A percentile compares a stretch with the other conserved stretches of the same genome.
phyloP scores from a whole-genome alignment of 2,329 filamentous ascomycete species.

The Corniculantispora saksenae region DNA sequence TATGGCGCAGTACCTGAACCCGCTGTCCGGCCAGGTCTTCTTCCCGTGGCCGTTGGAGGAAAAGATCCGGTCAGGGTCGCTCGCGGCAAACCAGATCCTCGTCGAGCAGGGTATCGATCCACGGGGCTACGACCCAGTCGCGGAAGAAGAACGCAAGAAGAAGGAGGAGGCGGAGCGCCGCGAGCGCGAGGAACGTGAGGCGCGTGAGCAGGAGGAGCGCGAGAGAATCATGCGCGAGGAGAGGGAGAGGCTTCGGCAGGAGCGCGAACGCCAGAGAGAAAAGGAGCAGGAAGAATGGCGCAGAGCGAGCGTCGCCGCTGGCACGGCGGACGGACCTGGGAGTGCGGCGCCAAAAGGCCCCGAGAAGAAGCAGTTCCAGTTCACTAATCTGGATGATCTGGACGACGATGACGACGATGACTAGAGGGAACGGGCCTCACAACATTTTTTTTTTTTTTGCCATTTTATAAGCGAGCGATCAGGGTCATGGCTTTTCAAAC shows the following conservation, averaged over 20 bases:
- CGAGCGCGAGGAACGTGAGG: slow-evolving; percentile 48
- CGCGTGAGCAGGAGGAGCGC: slow-evolving; percentile 46
- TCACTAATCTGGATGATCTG: slow-evolving; percentile 54
- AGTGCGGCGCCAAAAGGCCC: slow-evolving; percentile 30
- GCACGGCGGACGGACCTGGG: slow-evolving; percentile 28
- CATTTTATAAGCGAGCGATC: slow-evolving; percentile 13
- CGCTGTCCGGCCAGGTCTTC: slow-evolving; percentile 61
- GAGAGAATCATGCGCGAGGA: slow-evolving; percentile 44
- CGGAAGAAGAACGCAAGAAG: slow-evolving; percentile 52
- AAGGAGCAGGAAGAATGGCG: slow-evolving; percentile 45
- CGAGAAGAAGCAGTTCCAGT: slow-evolving; percentile 57
- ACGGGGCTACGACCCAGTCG: slow-evolving; percentile 58
- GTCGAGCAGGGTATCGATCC: slow-evolving; percentile 64
- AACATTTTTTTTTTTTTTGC: neutral
- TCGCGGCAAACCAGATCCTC: slow-evolving; percentile 65
- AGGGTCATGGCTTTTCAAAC: slow-evolving; percentile 1
- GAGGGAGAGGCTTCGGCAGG: slow-evolving; percentile 39
- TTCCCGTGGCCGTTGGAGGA: slow-evolving; percentile 76
- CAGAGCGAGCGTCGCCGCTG: slow-evolving; percentile 37
- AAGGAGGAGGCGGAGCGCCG: slow-evolving; percentile 53
- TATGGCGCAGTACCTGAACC: slow-evolving; percentile 54
- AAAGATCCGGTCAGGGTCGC: slow-evolving; percentile 66
- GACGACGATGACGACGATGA: slow-evolving; percentile 50
- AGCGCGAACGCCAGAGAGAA: slow-evolving; percentile 45
- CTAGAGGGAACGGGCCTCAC: slow-evolving; percentile 19